Evolutionary conservation across 441 rosid species (phyloP).

Genomic region (Arabidopsis hybrid): DNA sequence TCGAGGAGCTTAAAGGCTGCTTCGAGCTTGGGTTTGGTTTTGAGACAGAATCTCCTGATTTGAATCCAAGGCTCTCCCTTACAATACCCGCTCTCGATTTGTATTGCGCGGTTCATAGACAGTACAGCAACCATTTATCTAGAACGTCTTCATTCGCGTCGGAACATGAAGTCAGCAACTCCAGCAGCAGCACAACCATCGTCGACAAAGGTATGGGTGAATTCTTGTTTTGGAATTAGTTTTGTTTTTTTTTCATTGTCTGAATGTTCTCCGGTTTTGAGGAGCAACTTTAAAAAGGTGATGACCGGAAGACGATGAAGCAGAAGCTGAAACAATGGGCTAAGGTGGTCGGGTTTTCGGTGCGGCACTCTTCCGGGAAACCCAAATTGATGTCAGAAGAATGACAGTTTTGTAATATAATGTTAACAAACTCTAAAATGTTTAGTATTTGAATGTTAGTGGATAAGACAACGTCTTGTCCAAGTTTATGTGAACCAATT

Average conservation of each 20-base stretch:
- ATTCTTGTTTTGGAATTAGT: background rate
- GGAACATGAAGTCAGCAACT: slow-evolving; percentile 45
- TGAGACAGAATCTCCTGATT: slow-evolving; percentile 61
- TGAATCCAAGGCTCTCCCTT: slow-evolving; percentile 59
- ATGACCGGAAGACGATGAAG: slow-evolving; percentile 69
- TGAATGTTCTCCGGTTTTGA: background rate
- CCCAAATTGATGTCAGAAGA: slow-evolving; percentile 35
- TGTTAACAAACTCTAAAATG: background rate
- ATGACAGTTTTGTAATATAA: background rate
- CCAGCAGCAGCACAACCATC: slow-evolving; percentile 37
- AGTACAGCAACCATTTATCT: slow-evolving; percentile 52
- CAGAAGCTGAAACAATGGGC: slow-evolving; percentile 83
- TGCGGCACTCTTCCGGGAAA: slow-evolving; percentile 51
- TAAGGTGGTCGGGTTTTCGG: slow-evolving; percentile 70
- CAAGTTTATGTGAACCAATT: background rate
- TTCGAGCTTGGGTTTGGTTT: slow-evolving; percentile 84
- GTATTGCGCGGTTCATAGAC: slow-evolving; percentile 68
- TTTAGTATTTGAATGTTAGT: background rate
- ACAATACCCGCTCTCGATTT: slow-evolving; percentile 73
- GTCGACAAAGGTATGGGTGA: slow-evolving; percentile 54
- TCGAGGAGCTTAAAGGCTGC: slow-evolving; percentile 77
- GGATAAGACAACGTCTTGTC: background rate
- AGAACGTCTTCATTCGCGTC: slow-evolving; percentile 55
- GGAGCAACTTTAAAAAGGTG: slow-evolving; percentile 49
- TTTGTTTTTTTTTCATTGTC: background rate